Base-by-base conservation (phyloP, 2,329 filamentous ascomycete genomes). In the Macrophomina tecta region DNA sequence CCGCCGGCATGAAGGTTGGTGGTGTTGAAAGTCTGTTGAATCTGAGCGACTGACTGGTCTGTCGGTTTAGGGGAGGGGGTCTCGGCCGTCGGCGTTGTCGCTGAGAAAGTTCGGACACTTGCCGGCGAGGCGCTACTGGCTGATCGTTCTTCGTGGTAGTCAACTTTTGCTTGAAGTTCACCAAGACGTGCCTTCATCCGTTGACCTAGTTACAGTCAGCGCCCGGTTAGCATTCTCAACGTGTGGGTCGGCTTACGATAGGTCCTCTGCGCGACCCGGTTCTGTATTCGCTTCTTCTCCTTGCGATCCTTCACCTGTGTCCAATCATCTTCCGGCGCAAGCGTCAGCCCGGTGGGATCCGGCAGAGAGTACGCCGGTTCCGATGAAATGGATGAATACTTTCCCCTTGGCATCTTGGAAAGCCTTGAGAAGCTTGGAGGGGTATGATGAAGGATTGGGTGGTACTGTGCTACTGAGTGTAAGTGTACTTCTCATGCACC, bases 141-240 rank as follows among this genome's bases (percentile, higher is more conserved):
- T 51, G 48, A 51, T 51, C 48, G 48, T 5, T 51, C 48, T 51
- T 51, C 48, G 8, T 51, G 48, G 48, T 51, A 51, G 48, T 51
- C 48, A 23, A 51, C 48, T 28, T 23, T 51, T 51, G 48, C 48
- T 23, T 51, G 48, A 12, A 51, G 48, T 23, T 51, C 48, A 9
- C 48, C 48, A 30, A 51, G 48, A 30, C 48, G 48, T 28, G 48
- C 48, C 30, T 51, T 51, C 8, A 51, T 51, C 8, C 48, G 48
- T 28, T 51, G 48, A 2, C 48, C 48, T 51, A 11, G 4, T 30
- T 18, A 51, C 48, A 51, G 48, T 51, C 48, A 51, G 48, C 7
- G 18, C 9, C 18, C 18, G 18, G 18, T 51, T 12, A 51, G 3
- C 23, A 5, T 8, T 30, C 48, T 51, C 11, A 3, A 23, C 11